These are phyloP conservation scores for Mortierella sp. DNA, from an alignment of 371 early-diverging fungal species.

Conservation along the genomic window DNA sequence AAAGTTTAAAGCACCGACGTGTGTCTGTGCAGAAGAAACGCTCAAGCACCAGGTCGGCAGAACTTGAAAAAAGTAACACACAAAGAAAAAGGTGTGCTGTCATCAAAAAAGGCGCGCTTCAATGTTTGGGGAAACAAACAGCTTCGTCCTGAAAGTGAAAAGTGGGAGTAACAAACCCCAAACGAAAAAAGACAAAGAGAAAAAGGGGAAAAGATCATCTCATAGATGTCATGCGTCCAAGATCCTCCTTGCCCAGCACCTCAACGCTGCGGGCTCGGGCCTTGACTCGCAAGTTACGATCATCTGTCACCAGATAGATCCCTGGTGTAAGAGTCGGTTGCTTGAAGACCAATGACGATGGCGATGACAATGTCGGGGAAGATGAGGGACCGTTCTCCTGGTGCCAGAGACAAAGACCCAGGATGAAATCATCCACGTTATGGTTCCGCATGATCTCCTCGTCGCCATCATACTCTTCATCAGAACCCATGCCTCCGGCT, in stretches of 20 bases:
- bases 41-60: too few relatives aligned
- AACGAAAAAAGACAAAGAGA: neutral
- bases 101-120: too few relatives aligned
- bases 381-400: conserved; percentile 29
- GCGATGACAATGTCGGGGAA: neutral
- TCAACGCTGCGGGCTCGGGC: conserved; percentile 72
- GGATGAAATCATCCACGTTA: conserved; percentile 74
- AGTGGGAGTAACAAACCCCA: neutral
- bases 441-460: conserved; percentile 68
- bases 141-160: too few relatives aligned
- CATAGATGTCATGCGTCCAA: conserved; percentile 28
- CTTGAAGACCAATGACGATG: conserved; percentile 1
- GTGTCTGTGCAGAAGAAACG: too few relatives aligned
- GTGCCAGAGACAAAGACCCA: conserved; percentile 66
- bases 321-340: conserved; percentile 3
- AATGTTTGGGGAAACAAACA: too few relatives aligned
- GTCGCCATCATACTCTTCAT: conserved; percentile 41
- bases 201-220: conserved; percentile 2
- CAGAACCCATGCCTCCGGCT: conserved; percentile 6
- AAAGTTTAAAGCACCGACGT: too few relatives aligned
- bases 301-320: conserved; percentile 73
- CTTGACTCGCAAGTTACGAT: conserved; percentile 74
- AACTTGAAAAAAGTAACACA: neutral
- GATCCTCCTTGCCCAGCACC: conserved; percentile 58
- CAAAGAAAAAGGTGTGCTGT: neutral